Evolutionary conservation across 345 rosid species (phyloP).

Genomic region (Physaria fendleri): DNA sequence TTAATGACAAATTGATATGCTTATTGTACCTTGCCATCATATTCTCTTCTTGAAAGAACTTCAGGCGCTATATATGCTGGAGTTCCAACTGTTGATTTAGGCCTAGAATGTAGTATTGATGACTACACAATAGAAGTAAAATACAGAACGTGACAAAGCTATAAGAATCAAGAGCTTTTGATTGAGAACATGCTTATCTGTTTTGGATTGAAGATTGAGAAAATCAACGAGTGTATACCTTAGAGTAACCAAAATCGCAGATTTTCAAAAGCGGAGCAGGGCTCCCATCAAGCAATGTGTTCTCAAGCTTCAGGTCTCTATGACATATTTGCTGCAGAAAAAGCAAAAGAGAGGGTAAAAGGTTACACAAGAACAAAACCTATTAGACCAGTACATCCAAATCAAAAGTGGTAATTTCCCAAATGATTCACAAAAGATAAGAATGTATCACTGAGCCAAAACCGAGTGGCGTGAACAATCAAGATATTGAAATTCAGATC

Average conservation of each 20-base stretch:
- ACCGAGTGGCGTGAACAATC: too few relatives aligned
- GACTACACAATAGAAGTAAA: slow-evolving; percentile 37
- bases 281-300: slow-evolving; percentile 81
- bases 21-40: slow-evolving; percentile 64
- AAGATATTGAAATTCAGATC: too few relatives aligned
- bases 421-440: too few relatives aligned
- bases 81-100: slow-evolving; percentile 91
- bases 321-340: slow-evolving; percentile 76
- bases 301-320: slow-evolving; percentile 79
- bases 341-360: slow-evolving; percentile 11
- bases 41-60: slow-evolving; percentile 74
- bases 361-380: slow-evolving; percentile 15
- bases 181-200: slow-evolving; percentile 28
- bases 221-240: slow-evolving; percentile 25
- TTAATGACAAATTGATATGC: not conserved
- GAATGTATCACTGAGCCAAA: too few relatives aligned
- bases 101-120: slow-evolving; percentile 76
- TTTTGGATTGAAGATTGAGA: not conserved
- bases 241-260: slow-evolving; percentile 86
- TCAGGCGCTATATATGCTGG: slow-evolving; percentile 94
- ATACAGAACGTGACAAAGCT: not conserved
- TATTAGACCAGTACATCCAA: too few relatives aligned
- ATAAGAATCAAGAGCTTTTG: not conserved
- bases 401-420: too few relatives aligned
- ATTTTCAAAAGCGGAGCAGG: slow-evolving; percentile 81